Evolutionary conservation across 225 moss, liverwort and hornwort genomes (phyloP), one percentile per base, ranked within the genome.

Genomic region (Polytrichum formosum): DNA sequence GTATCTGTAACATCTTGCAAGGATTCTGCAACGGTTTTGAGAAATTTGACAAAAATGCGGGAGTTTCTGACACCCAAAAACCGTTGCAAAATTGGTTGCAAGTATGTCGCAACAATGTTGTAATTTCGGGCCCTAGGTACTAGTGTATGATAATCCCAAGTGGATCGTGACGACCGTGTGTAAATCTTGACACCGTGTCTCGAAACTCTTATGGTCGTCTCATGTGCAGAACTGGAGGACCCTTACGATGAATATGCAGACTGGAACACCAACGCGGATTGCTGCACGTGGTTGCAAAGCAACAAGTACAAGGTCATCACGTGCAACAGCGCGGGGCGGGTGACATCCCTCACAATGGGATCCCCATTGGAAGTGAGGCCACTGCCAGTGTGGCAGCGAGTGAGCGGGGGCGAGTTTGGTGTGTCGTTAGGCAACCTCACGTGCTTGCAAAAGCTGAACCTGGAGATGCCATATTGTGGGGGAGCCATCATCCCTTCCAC

Each of bases 251-350:
- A 27, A 19, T 37, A 83, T 13, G 70, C 75, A 9, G 75, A 83
- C 75, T 86, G 86, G 83, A 78, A 86, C 72, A 80, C 73, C 29
- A 86, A 83, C 66, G 80, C 83, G 7, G 73, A 86, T 62, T 86
- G 83, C 78, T 86, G 86, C 75, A 86, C 75, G 22, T 86, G 86
- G 86, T 37, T 83, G 78, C 86, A 83, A 80, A 28, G 31, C 56
- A 18, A 68, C 6, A 60, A 66, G 54, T 68, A 86, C 75, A 67
- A 80, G 16, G 28, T 76, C 30, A 86, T 80, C 17, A 78, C 86
- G 6, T 86, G 83, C 80, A 68, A 86, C 73, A 76, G 75, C 68
- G 67, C 56, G 5, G 80, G 80, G 18, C 86, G 83, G 5, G 83
- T 86, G 33, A 86, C 80, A 66, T 83, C 86, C 5, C 63, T 86